Percentiles rank a stretch among this genome's conserved stretches.
Evolutionary conservation across 768 basidiomycete genomes (phyloP).

Genomic region (Auriscalpium microsporum): DNA sequence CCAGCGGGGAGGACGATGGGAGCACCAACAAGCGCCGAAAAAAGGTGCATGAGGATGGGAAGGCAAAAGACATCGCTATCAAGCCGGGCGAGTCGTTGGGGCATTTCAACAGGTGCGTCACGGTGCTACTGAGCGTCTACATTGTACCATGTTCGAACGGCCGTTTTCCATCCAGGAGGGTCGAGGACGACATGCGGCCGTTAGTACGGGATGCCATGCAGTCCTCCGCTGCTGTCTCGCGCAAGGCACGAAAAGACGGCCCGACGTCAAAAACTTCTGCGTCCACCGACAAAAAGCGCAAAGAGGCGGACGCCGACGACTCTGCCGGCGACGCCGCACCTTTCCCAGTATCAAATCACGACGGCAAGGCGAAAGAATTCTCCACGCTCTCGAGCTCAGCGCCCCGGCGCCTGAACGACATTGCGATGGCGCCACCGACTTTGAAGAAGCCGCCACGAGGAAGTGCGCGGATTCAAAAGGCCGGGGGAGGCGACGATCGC

Average conservation of each 20-base stretch:
- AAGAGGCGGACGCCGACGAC: background rate
- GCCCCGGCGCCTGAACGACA: slow-evolving; percentile 62
- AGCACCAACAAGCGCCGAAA: slow-evolving; percentile 23
- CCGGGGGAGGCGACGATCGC: slow-evolving; percentile 4
- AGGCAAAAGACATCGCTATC: slow-evolving; percentile 31
- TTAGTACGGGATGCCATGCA: slow-evolving; percentile 54
- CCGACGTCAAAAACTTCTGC: slow-evolving; percentile 21
- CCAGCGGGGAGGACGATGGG: slow-evolving; percentile 23
- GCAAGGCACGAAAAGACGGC: slow-evolving; percentile 34
- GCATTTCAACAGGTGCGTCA: slow-evolving; percentile 72
- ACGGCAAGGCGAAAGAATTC: slow-evolving; percentile 37
- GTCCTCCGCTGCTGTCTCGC: slow-evolving; percentile 41
- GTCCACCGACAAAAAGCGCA: slow-evolving; percentile 2
- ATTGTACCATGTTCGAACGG: background rate
- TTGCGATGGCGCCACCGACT: slow-evolving; percentile 60
- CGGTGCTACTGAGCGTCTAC: background rate
- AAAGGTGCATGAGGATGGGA: slow-evolving; percentile 17
- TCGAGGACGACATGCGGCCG: slow-evolving; percentile 64
- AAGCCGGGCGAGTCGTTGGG: slow-evolving; percentile 62
- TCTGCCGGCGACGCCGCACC: background rate
- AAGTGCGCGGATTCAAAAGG: slow-evolving; percentile 18
- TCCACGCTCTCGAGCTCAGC: slow-evolving; percentile 38
- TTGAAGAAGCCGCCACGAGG: slow-evolving; percentile 49
- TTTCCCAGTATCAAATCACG: background rate
- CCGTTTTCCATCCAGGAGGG: slow-evolving; percentile 39